phyloP scores from a whole-genome alignment of 208 protist genomes.

The Acanthamoeba rhysodes region DNA sequence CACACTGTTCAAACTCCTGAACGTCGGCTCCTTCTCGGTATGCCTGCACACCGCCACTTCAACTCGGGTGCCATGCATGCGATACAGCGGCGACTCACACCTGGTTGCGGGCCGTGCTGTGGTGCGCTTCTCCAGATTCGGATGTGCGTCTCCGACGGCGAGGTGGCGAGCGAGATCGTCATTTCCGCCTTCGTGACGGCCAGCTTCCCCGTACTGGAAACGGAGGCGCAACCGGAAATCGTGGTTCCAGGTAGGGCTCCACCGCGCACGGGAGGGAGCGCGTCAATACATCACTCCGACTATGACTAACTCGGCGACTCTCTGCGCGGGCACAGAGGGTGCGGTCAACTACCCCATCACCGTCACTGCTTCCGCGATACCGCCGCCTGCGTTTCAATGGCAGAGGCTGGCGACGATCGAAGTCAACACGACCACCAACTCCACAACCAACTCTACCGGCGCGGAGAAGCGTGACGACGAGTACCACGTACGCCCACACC shows the following conservation, averaged over 20 bases:
- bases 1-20: not conserved
- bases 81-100: not conserved
- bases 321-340: not conserved
- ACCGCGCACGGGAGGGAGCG: not conserved
- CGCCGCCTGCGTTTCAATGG: slow-evolving; percentile 23
- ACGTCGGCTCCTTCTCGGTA: slow-evolving; percentile 21
- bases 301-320: not conserved
- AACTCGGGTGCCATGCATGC: not conserved
- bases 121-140: not conserved
- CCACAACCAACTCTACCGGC: not conserved
- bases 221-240: not conserved
- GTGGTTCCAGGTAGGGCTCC: not conserved
- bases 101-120: not conserved
- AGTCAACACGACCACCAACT: slow-evolving; percentile 11
- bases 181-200: slow-evolving; percentile 29
- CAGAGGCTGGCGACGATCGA: not conserved
- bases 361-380: not conserved
- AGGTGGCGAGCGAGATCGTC: slow-evolving; percentile 34
- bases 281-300: not conserved
- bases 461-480: not conserved
- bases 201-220: slow-evolving; percentile 5
- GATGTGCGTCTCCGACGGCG: slow-evolving; percentile 7
- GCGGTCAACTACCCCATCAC: slow-evolving; percentile 42
- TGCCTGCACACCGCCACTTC: not conserved
- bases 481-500: not conserved